Base-by-base conservation (phyloP, 352 stramenopile species). In the Pythium grandisporangium region DNA sequence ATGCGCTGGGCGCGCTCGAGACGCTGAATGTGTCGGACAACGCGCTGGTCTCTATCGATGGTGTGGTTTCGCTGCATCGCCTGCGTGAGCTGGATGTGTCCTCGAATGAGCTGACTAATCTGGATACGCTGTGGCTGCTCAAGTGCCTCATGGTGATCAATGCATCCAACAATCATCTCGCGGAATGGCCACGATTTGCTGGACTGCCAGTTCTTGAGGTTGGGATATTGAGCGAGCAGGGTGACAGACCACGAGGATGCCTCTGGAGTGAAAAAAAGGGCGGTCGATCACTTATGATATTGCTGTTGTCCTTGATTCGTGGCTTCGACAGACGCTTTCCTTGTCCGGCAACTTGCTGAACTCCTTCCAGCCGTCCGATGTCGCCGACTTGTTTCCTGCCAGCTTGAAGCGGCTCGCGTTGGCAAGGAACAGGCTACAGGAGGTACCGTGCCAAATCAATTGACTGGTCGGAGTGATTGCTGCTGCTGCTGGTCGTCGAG, bases 401-500 rank as follows among this genome's bases (percentile, higher is more conserved):
- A 56, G 23, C 11, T 50, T 86, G 22, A 63, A 58, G 8, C 59
- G 63, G 26, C 49, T 86, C 4, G 63, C 66, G 6, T 61, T 84
- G 17, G 56, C 58, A 4, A 70, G 71, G 38, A 86, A 86, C 48
- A 57, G 77, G 46, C 78, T 86, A 23, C 55, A 80, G 32, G 60
- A 82, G 48, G 70, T 83, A 47, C 12, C 39, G 17, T 17, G 11
- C 10, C 38, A 34, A 24, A 2, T 34, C 8, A 33, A 36, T 10
- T 12, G 29, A 37, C 8, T 37, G 11, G 11, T 35, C 2, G 2
- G 27, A 37, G 37, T 6, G 4, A 7, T 25, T 33, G 13, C 6
- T 3, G 22, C 19, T 30, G 37, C n/a, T 21, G 22, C 6, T 24
- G 17, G 26, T 4, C 26, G 23, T 40, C 5, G 17, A 12, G 6